Conservation (phyloP, 106 monocot species). For the Gastrodia elata region DNA sequence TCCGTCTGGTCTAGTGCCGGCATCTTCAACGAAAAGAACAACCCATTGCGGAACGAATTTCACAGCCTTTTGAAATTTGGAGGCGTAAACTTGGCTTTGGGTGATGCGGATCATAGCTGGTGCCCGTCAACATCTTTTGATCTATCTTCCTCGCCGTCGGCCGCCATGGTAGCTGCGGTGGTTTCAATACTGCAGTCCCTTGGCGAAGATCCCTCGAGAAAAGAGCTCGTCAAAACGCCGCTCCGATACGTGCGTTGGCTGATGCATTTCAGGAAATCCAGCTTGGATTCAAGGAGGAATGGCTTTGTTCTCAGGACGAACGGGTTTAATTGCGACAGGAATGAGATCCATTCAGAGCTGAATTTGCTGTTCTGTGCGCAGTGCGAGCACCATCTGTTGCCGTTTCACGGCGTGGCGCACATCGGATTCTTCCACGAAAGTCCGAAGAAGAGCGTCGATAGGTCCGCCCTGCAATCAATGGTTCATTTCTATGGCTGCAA, state of each 20-base stretch:
- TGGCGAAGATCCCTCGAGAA: slow-evolving; percentile 71
- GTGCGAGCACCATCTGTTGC: slow-evolving; percentile 90
- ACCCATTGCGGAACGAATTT: slow-evolving; percentile 52
- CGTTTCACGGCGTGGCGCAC: slow-evolving; percentile 86
- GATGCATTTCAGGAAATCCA: slow-evolving; percentile 68
- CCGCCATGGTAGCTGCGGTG: slow-evolving; percentile 53
- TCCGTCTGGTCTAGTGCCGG: slow-evolving; percentile 54
- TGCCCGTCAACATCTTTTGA: slow-evolving; percentile 48
- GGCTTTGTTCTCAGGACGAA: slow-evolving; percentile 16
- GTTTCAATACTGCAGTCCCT: slow-evolving; percentile 43
- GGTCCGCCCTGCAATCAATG: slow-evolving; percentile 47
- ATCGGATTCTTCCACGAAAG: slow-evolving; percentile 40
- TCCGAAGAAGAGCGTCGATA: slow-evolving; percentile 22
- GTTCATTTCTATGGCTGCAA: slow-evolving; percentile 70
- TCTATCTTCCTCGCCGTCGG: slow-evolving; percentile 15
- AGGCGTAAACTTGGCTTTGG: slow-evolving; percentile 26
- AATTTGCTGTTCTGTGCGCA: slow-evolving; percentile 80
- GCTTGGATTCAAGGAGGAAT: slow-evolving; percentile 33
- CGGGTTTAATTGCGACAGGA: slow-evolving; percentile 6
- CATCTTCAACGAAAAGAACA: slow-evolving; percentile 38
- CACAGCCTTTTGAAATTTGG: slow-evolving; percentile 48
- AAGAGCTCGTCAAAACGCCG: slow-evolving; percentile 79
- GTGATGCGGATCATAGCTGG: slow-evolving; percentile 26
- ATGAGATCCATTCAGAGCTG: slow-evolving; percentile 34
- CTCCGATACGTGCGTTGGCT: slow-evolving; percentile 80